phyloP scores from a whole-genome alignment of 768 basidiomycete genomes.

The Leucocoprinus birnbaumii region DNA sequence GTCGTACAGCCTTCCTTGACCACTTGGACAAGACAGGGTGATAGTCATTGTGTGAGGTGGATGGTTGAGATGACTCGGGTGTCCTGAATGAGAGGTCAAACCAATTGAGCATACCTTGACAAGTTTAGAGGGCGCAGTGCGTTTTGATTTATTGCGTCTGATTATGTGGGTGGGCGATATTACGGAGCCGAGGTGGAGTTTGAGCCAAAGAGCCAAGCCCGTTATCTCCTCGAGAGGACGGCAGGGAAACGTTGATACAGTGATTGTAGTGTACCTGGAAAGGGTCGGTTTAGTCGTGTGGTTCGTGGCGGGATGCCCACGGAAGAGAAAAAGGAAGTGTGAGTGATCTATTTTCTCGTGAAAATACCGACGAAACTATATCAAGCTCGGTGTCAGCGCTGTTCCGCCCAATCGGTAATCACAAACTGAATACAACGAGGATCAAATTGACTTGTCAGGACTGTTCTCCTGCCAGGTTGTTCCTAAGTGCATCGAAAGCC shows the following conservation, averaged over 20 bases:
- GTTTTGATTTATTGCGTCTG: background rate
- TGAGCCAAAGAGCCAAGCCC: no score
- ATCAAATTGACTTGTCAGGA: background rate
- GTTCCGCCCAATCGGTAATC: slow-evolving; percentile 6
- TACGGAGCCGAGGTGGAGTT: background rate
- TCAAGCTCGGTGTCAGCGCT: slow-evolving; percentile 2
- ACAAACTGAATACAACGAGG: background rate
- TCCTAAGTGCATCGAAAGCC: no score
- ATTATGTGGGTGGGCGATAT: background rate
- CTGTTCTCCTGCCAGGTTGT: no score
- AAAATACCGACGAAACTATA: background rate
- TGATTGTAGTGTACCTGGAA: background rate
- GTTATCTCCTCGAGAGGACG: no score
- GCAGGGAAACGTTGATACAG: background rate
- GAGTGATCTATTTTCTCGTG: background rate
- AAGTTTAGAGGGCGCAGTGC: no score
- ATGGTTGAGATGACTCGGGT: slow-evolving; percentile 6
- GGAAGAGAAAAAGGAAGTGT: background rate
- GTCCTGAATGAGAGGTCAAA: slow-evolving; percentile 3
- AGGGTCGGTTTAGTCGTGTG: background rate
- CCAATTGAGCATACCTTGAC: background rate
- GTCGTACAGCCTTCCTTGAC: background rate
- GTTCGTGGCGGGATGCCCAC: background rate
- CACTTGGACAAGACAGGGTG: background rate
- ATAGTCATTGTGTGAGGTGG: background rate